Percentiles rank a stretch among this genome's conserved stretches.
Conservation (phyloP, 192 early-diverging fungal genomes). For the Coemansia sp. region DNA sequence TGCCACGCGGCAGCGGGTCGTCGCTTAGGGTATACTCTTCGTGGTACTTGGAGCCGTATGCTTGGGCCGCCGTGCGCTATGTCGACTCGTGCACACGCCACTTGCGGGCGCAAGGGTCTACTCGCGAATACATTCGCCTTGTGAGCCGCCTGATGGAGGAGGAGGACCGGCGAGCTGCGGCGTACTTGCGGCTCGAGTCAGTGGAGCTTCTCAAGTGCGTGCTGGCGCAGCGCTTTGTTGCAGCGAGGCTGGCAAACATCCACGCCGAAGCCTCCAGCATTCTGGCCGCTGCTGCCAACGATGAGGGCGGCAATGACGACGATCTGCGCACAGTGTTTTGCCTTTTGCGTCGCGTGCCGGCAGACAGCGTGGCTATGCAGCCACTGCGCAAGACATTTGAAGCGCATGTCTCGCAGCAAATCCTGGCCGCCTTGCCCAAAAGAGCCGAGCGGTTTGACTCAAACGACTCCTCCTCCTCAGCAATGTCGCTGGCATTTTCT, state of each 20-base stretch:
- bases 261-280: conserved; percentile 84
- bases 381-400: conserved; percentile 79
- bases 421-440: conserved; percentile 70
- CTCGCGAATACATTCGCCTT: conserved; percentile 92
- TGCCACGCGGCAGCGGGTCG: too few relatives aligned
- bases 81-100: conserved; percentile 71
- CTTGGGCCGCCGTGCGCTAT: conserved; percentile 55
- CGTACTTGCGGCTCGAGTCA: conserved; percentile 76
- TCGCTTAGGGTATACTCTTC: neutral
- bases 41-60: neutral
- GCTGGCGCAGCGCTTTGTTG: conserved; percentile 80
- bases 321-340: conserved; percentile 86
- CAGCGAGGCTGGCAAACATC: conserved; percentile 70
- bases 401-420: conserved; percentile 73
- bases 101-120: conserved; percentile 79
- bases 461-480: neutral
- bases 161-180: conserved; percentile 78
- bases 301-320: too few relatives aligned
- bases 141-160: conserved; percentile 65
- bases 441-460: conserved; percentile 60
- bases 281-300: conserved; percentile 76
- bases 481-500: conserved; percentile 2
- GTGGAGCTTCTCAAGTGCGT: conserved; percentile 66
- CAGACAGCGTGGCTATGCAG: conserved; percentile 63
- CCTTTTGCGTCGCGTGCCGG: conserved; percentile 68